Evolutionary conservation across 305 asterid species (phyloP), one percentile per base, ranked within the genome.

Genomic region (Solanum aculeatissimum): DNA sequence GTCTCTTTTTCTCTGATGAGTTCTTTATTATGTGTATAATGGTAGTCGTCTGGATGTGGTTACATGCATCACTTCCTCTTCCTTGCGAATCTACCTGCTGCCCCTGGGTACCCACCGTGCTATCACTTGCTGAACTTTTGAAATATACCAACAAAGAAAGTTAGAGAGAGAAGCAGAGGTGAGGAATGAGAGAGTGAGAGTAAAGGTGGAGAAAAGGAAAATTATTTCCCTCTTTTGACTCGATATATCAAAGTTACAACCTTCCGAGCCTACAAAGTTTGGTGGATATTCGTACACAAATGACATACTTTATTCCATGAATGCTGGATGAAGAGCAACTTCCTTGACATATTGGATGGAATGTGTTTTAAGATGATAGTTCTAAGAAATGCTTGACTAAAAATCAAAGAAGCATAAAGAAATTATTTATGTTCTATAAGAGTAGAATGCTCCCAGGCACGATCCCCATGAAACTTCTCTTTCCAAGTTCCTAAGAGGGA

Each of bases 1-100:
- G 49, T 90, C 80, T 85, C 27, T 88, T 85, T 42, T 84, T 84
- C 70, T 86, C 51, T 45, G 77, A 74, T 72, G 80, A 86, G 54
- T 55, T 72, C n/a, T 29, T 53, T 78, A 78, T 78, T 27, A 29
- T 53, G 82, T 29, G 66, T 32, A 53, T 6, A 53, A 53, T 51
- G 82, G 82, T 19, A 51, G 66, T 78, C 18, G 32, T 25, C 38
- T 74, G 18, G 81, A 51, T 51, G 45, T 51, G 82, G 29, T 35
- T 51, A 1, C 65, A 77, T 77, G 62, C 81, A 47, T 75, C 62
- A 51, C 45, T 35, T 49, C 27, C 47, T 29, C 65, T 49, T 42
- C 62, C 63, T 75, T 75, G 45, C 45, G 38, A 49, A 49, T 75
- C 62, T 75, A 47, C 82, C 81, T 75, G 63, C 82, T 49, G 45